Conservation (phyloP, 2,329 filamentous ascomycete species). For the Karstenula rhodostoma region DNA sequence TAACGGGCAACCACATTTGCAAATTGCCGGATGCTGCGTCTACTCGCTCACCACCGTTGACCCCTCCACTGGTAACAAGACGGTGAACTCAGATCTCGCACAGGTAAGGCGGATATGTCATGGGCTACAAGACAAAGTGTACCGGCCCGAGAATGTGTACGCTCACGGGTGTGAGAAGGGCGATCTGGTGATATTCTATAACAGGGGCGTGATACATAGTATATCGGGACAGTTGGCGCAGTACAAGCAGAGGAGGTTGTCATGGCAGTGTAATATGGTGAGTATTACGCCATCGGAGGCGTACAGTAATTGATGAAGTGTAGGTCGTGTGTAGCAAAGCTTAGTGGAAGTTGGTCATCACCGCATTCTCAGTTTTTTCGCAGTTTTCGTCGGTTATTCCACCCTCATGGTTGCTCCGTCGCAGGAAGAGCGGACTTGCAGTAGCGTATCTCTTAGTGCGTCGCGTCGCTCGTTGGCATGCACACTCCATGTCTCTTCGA, state of each 20-base stretch:
- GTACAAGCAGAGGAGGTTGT: background rate
- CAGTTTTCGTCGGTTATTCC: too few relatives aligned
- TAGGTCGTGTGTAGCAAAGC: too few relatives aligned
- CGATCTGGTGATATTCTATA: constrained; percentile 10
- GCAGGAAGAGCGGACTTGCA: too few relatives aligned
- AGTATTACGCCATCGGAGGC: background rate
- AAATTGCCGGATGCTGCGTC: constrained; percentile 4
- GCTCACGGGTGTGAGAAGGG: background rate
- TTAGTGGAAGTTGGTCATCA: too few relatives aligned
- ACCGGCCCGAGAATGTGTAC: constrained; percentile 1
- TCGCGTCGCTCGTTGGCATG: too few relatives aligned
- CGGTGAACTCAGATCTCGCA: background rate
- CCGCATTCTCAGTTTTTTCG: too few relatives aligned
- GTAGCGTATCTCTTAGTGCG: too few relatives aligned
- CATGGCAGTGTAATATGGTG: constrained; percentile 11
- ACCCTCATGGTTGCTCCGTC: too few relatives aligned
- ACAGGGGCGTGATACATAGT: constrained; percentile 8
- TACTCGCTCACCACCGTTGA: constrained; percentile 3
- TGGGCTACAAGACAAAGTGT: background rate
- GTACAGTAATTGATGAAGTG: background rate
- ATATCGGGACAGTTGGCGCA: constrained; percentile 6
- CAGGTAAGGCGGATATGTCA: constrained; percentile 3
- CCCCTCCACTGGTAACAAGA: background rate
- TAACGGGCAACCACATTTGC: background rate
- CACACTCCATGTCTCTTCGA: too few relatives aligned